Evolutionary conservation across 2,329 filamentous ascomycete species (phyloP).

Genomic region (Capronia americana): DNA sequence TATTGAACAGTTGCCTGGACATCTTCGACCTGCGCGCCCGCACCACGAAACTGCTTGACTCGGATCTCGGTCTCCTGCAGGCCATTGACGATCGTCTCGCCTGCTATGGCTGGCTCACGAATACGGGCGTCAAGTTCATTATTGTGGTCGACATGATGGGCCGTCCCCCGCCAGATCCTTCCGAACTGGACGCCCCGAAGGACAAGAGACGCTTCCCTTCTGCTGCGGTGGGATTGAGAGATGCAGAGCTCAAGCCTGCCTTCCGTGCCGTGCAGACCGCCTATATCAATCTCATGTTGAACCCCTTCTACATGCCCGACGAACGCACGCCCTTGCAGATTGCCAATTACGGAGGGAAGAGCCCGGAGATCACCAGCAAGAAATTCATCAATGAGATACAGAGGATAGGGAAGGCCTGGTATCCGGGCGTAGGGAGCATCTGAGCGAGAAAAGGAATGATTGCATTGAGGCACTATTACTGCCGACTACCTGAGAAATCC

Average conservation of each 20-base stretch:
- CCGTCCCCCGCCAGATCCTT: conserved; percentile 55
- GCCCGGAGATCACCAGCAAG: conserved; percentile 76
- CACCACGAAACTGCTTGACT: conserved; percentile 72
- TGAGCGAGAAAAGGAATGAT: conserved; percentile 21
- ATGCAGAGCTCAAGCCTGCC: conserved; percentile 86
- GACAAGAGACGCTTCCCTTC: conserved; percentile 45
- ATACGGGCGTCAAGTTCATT: conserved; percentile 90
- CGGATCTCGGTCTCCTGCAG: conserved; percentile 90
- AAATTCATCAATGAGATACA: conserved; percentile 83
- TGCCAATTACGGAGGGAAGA: conserved; percentile 51
- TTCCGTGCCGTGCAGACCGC: conserved; percentile 93
- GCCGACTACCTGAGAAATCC: neutral
- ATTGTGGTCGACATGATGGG: conserved; percentile 91
- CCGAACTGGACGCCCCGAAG: conserved; percentile 33
- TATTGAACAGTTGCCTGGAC: conserved; percentile 89
- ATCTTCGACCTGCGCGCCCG: conserved; percentile 87
- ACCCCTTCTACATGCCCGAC: conserved; percentile 93
- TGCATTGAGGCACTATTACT: conserved; percentile 3
- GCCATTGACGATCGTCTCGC: conserved; percentile 91
- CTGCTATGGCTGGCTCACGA: conserved; percentile 95
- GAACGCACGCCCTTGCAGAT: conserved; percentile 71
- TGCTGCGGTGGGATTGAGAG: conserved; percentile 70
- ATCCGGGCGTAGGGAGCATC: conserved; percentile 66
- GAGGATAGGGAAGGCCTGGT: conserved; percentile 84
- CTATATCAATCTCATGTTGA: conserved; percentile 86